Evolutionary conservation across 306 rosid species (phyloP).

Genomic region (Dalbergia cochinchinensis): DNA sequence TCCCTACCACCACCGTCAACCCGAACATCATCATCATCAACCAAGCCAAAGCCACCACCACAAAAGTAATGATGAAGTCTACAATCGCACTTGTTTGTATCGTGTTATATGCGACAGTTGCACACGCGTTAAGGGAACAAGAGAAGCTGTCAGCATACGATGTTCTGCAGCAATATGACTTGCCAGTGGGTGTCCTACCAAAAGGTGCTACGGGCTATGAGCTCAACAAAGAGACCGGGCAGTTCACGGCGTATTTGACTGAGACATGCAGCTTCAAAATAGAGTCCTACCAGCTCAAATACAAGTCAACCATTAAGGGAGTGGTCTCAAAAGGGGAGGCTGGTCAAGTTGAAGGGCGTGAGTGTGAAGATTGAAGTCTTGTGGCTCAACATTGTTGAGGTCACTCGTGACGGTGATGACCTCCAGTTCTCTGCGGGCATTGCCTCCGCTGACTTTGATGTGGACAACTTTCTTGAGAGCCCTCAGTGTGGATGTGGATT

Average conservation of each 20-base stretch:
- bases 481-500: conserved; percentile 80
- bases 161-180: conserved; percentile 55
- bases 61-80: background rate
- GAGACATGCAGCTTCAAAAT: conserved; percentile 56
- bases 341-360: conserved; percentile 58
- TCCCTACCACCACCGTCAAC: too few relatives aligned
- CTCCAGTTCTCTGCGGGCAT: conserved; percentile 63
- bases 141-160: conserved; percentile 57
- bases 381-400: conserved; percentile 64
- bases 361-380: conserved; percentile 56
- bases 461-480: conserved; percentile 53
- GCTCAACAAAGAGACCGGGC: conserved; percentile 54
- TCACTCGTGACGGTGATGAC: conserved; percentile 52
- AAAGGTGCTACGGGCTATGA: conserved; percentile 62
- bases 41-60: too few relatives aligned
- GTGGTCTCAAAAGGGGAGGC: conserved; percentile 59
- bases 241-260: conserved; percentile 51
- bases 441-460: conserved; percentile 53
- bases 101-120: background rate
- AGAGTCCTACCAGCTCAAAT: conserved; percentile 55
- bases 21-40: too few relatives aligned
- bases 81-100: conserved; percentile 24
- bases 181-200: conserved; percentile 75
- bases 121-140: background rate
- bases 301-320: conserved; percentile 56